A percentile compares a stretch with the other conserved stretches of the same genome.
phyloP scores from a whole-genome alignment of 495 filamentous ascomycete species.

The Aspergillus heteromorphus region DNA sequence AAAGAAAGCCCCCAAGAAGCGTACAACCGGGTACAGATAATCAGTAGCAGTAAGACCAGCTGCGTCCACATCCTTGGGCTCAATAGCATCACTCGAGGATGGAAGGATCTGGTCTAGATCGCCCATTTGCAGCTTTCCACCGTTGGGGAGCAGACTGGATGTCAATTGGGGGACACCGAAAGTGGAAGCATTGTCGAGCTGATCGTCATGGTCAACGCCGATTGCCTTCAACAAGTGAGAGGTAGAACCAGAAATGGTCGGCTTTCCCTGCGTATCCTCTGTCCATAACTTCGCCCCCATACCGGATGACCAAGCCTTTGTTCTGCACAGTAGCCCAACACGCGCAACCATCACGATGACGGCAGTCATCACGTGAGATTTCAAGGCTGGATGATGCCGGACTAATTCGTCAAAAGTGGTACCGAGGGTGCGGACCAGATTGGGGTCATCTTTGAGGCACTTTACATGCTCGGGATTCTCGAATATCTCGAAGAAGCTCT shows the following conservation, averaged over 20 bases:
- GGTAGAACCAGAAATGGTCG: conserved; percentile 24
- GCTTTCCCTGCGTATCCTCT: conserved; percentile 38
- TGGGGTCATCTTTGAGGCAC: conserved; percentile 64
- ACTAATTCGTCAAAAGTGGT: conserved; percentile 89
- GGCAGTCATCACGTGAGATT: conserved; percentile 69
- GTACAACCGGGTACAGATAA: conserved; percentile 67
- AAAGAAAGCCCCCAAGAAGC: conserved; percentile 75
- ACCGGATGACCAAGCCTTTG: conserved; percentile 58
- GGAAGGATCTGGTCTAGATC: conserved; percentile 27
- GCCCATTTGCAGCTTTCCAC: conserved; percentile 31
- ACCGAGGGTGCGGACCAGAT: conserved; percentile 55
- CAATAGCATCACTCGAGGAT: conserved; percentile 22
- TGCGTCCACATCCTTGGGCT: conserved; percentile 44
- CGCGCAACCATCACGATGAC: conserved; percentile 79
- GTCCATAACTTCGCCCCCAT: conserved; percentile 78
- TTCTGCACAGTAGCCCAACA: conserved; percentile 63
- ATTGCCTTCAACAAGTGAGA: conserved; percentile 33
- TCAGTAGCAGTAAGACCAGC: conserved; percentile 51
- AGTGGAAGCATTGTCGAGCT: conserved; percentile 22
- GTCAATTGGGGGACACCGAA: conserved; percentile 33
- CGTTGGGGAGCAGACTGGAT: conserved; percentile 29
- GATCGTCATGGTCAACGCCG: conserved; percentile 24
- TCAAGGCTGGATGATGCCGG: conserved; percentile 83
- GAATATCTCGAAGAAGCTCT: conserved; percentile 89
- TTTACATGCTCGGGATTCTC: conserved; percentile 87